Evolutionary conservation across 306 rosid genomes (phyloP).

Genomic region (Abrus precatorius): DNA sequence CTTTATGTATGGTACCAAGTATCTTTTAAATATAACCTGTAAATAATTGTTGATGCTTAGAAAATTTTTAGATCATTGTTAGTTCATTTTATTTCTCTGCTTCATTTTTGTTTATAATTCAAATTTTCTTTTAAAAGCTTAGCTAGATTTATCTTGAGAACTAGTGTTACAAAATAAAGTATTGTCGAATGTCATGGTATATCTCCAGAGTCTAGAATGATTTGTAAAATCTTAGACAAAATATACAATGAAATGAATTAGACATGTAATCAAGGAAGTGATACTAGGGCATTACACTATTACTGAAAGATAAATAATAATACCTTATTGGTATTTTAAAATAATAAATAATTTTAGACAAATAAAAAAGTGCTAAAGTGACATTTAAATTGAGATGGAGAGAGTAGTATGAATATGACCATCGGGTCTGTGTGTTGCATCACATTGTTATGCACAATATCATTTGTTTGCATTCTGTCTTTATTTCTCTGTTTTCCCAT

Average conservation of each 20-base stretch:
- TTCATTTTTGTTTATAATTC: slow-evolving; percentile 18
- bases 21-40: background rate
- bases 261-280: background rate
- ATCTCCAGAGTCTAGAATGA: background rate
- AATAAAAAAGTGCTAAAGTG: no score
- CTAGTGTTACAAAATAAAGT: background rate
- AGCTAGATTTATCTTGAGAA: background rate
- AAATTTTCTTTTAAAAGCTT: background rate
- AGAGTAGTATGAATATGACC: background rate
- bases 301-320: no score
- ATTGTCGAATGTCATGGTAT: background rate
- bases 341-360: no score
- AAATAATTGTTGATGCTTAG: slow-evolving; percentile 14
- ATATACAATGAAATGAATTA: background rate
- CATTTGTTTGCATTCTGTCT: background rate
- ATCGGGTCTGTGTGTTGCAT: background rate
- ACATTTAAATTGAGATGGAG: no score
- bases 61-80: slow-evolving; percentile 18
- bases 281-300: no score
- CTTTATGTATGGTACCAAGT: slow-evolving; percentile 2
- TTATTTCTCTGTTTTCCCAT: background rate
- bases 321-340: no score
- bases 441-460: background rate
- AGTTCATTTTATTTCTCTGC: background rate
- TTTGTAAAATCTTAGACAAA: background rate